phyloP scores from a whole-genome alignment of 495 filamentous ascomycete genomes.

The Parathielavia hyrcaniae region DNA sequence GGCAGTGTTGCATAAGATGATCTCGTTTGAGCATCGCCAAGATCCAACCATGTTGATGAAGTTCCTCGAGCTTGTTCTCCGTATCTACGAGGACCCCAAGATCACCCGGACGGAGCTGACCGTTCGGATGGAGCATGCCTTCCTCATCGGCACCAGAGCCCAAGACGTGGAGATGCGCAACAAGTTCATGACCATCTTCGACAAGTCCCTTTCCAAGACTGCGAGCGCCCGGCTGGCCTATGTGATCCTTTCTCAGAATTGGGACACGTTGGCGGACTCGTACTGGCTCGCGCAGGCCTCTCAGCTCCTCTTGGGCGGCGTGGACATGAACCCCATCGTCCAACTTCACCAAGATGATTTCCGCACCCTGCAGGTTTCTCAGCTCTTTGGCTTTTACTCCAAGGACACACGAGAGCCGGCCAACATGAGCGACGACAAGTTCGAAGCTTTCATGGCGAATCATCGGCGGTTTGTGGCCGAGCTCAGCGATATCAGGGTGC shows the following conservation, averaged over 20 bases:
- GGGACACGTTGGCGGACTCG: conserved; percentile 88
- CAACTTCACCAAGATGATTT: conserved; percentile 80
- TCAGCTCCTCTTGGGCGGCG: conserved; percentile 80
- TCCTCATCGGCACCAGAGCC: conserved; percentile 89
- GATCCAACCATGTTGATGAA: conserved; percentile 80
- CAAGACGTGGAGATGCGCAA: conserved; percentile 96
- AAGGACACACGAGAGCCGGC: conserved; percentile 67
- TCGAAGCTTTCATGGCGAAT: conserved; percentile 68
- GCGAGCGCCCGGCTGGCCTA: conserved; percentile 82
- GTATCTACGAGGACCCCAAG: conserved; percentile 94
- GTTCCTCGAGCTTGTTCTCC: conserved; percentile 91
- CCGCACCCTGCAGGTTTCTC: conserved; percentile 61
- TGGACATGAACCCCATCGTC: conserved; percentile 72
- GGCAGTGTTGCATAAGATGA: conserved; percentile 94
- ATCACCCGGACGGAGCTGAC: conserved; percentile 93
- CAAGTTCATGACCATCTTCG: conserved; percentile 90
- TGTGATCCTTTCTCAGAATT: conserved; percentile 88
- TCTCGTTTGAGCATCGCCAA: conserved; percentile 77
- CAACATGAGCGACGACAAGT: conserved; percentile 71
- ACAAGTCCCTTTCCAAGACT: conserved; percentile 78
- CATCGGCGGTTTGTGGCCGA: conserved; percentile 78
- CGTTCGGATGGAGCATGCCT: conserved; percentile 93
- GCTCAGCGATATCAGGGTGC: conserved; percentile 72
- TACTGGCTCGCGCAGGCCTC: conserved; percentile 96
- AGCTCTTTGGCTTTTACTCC: conserved; percentile 60